Evolutionary conservation across 768 basidiomycete genomes (phyloP).

Genomic region (Hortiboletus campestris): DNA sequence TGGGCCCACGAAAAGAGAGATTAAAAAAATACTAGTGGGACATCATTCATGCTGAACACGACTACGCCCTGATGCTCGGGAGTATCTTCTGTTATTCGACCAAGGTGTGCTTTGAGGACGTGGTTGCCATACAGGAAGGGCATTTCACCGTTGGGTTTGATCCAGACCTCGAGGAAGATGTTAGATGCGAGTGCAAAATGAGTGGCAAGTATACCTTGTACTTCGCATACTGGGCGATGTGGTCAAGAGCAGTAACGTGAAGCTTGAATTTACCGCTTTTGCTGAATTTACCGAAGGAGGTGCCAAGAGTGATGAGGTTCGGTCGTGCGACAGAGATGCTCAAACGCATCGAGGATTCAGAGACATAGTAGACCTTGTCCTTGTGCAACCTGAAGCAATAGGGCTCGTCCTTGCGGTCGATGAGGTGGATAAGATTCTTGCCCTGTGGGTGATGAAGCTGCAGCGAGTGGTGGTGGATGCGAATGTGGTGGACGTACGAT

Average conservation of each 20-base stretch:
- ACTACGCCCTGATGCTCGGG: constrained; percentile 99
- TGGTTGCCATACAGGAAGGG: constrained; percentile 99
- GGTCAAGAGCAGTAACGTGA: constrained; percentile 91
- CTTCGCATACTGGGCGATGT: constrained; percentile 94
- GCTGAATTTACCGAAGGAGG: constrained; percentile 96
- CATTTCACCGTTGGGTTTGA: constrained; percentile 99
- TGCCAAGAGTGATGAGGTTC: constrained; percentile 90
- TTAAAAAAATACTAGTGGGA: constrained; percentile 64
- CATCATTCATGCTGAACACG: constrained; percentile 92
- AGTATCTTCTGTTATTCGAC: constrained; percentile 97
- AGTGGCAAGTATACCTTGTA: constrained; percentile 71
- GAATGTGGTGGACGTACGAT: constrained; percentile 54
- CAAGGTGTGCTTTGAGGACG: constrained; percentile 97
- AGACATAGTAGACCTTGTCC: constrained; percentile 95
- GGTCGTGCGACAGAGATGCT: constrained; percentile 90
- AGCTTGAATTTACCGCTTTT: constrained; percentile 98
- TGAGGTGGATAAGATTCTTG: constrained; percentile 92
- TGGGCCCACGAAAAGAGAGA: not conserved
- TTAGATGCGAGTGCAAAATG: not conserved
- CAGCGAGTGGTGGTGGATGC: fast-evolving
- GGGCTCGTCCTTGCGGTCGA: constrained; percentile 91
- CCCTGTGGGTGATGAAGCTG: constrained; percentile 54
- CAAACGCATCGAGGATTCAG: constrained; percentile 90
- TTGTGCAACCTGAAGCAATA: constrained; percentile 95
- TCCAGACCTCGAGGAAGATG: constrained; percentile 72